Base-by-base conservation (phyloP, 2,329 filamentous ascomycete species). In the Penicillium sp. region DNA sequence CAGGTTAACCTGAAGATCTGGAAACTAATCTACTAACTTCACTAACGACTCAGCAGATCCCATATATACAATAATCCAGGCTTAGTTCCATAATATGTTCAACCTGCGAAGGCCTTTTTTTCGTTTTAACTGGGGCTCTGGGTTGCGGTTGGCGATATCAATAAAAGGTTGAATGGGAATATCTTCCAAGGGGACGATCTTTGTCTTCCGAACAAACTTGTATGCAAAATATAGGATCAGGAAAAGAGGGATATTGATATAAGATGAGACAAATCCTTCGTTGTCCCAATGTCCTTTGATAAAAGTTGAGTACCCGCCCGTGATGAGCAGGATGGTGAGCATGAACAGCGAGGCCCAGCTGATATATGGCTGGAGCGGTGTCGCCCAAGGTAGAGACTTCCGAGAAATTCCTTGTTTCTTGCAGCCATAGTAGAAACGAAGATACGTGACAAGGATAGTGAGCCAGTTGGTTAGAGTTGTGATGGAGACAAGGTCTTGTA, bases 231-330 rank as follows among this genome's bases (percentile, higher is more conserved):
- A 49, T 37, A 53, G 53, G 16, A 20, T 58, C 5, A 24, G 62
- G 62, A 85, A 84, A 34, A 84, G 76, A 0, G 81, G 81, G 26
- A 85, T 80, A 20, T 82, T 82, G 16, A 85, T 74, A 63, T 86
- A 86, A 0, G 81, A 76, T 0, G 82, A 82, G 48, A 78, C 72
- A 0, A 83, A 82, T 67, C 85, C 84, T 67, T 90, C 89, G 14
- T 87, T 80, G 32, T 31, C 42, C 61, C 61, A 64, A 1, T 59
- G 38, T 0, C 54, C 47, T 14, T 58, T 47, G 22, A 61, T 61
- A 13, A 65, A 65, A 0, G 50, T 54, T 16, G 40, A 43, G 31
- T 44, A 52, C 6, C 50, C 50, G 5, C 40, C 43, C 16, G 40
- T 46, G 13, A 52, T 24, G 13, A 52, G 40, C 5, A 52, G 29